Conservation (phyloP, 371 early-diverging fungal genomes). For the Hamiltosporidium magnivora region DNA sequence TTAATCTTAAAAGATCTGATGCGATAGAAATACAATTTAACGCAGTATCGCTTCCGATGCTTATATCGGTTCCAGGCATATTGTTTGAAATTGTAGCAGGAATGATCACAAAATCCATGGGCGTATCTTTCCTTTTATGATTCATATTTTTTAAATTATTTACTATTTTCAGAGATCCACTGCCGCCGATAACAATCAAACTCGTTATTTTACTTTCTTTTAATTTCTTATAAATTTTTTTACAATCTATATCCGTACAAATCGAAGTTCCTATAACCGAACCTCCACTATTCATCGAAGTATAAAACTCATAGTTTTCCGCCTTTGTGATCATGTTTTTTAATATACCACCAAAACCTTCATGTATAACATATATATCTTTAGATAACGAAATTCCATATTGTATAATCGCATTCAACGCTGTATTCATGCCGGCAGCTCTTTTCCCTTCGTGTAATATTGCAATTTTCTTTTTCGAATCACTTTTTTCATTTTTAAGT, state of each 20-base stretch:
- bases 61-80: slow-evolving; percentile 86
- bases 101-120: slow-evolving; percentile 74
- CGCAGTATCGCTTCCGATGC: slow-evolving; percentile 87
- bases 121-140: background rate
- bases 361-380: slow-evolving; percentile 66
- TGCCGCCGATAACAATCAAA: slow-evolving; percentile 80
- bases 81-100: slow-evolving; percentile 94
- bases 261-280: slow-evolving; percentile 80
- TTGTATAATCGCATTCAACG: slow-evolving; percentile 73
- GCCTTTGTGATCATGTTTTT: slow-evolving; percentile 41
- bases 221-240: slow-evolving; percentile 72
- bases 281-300: slow-evolving; percentile 78
- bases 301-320: slow-evolving; percentile 60
- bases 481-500: no score
- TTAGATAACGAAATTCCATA: slow-evolving; percentile 71
- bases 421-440: slow-evolving; percentile 91
- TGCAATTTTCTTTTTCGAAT: slow-evolving; percentile 61
- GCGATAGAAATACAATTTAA: slow-evolving; percentile 80
- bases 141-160: slow-evolving; percentile 20
- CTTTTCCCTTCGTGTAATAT: slow-evolving; percentile 84
- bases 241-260: slow-evolving; percentile 64
- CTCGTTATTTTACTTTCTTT: slow-evolving; percentile 73
- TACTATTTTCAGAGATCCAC: slow-evolving; percentile 68
- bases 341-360: slow-evolving; percentile 82
- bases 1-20: slow-evolving; percentile 79